phyloP scores from a whole-genome alignment of 2,329 filamentous ascomycete genomes.

The Helotiales sp. region DNA sequence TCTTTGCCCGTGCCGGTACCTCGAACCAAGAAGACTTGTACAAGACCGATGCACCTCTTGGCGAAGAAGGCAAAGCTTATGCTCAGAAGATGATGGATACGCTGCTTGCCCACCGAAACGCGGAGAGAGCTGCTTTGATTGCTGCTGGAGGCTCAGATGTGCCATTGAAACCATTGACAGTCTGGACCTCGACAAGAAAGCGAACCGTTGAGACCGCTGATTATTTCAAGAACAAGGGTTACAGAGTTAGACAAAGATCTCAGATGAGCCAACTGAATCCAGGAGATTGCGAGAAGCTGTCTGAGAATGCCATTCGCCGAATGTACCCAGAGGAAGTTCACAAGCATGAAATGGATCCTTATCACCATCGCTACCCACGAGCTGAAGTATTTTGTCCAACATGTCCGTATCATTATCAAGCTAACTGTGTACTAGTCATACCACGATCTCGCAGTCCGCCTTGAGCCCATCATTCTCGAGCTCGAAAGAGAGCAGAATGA shows the following conservation, averaged over 20 bases:
- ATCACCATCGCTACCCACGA: slow-evolving; percentile 93
- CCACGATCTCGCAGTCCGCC: slow-evolving; percentile 94
- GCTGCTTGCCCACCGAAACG: slow-evolving; percentile 80
- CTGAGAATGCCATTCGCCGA: slow-evolving; percentile 78
- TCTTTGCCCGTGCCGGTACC: slow-evolving; percentile 87
- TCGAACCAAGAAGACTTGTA: slow-evolving; percentile 89
- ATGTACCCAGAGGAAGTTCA: slow-evolving; percentile 89
- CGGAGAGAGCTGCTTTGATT: slow-evolving; percentile 74
- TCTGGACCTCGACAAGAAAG: slow-evolving; percentile 94
- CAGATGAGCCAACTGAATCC: slow-evolving; percentile 98
- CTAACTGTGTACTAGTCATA: slow-evolving; percentile 71
- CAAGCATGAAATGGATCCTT: slow-evolving; percentile 93
- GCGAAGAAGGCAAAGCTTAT: slow-evolving; percentile 79
- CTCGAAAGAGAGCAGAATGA: slow-evolving; percentile 96
- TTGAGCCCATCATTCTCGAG: slow-evolving; percentile 97
- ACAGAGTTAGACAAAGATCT: slow-evolving; percentile 86
- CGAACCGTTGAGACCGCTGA: slow-evolving; percentile 90
- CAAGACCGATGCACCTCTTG: slow-evolving; percentile 87
- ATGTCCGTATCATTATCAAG: slow-evolving; percentile 10
- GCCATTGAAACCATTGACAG: slow-evolving; percentile 78
- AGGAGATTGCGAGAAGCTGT: slow-evolving; percentile 92
- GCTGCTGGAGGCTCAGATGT: slow-evolving; percentile 69
- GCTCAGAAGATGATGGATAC: slow-evolving; percentile 85
- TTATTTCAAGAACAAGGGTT: slow-evolving; percentile 77
- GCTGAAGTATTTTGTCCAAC: slow-evolving; percentile 70